Evolutionary conservation across 2,329 filamentous ascomycete species (phyloP), one percentile per base, ranked within the genome.

Genomic region (Trichophyton simii): DNA sequence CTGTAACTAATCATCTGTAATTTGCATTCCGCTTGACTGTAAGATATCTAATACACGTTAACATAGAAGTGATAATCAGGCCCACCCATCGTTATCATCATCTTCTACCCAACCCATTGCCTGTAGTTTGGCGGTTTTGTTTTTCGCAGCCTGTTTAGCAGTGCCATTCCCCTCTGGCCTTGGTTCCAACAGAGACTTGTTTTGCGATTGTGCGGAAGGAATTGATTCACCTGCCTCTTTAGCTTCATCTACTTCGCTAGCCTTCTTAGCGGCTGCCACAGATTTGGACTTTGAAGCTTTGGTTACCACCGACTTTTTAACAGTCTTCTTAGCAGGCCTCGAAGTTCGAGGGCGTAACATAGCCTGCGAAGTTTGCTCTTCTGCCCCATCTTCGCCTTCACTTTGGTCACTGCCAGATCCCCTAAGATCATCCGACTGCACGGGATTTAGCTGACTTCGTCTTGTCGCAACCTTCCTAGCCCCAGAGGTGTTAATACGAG

Each of bases 61-160:
- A 18, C 4, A 54, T 13, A n/a, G 11, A 28, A 18, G n/a, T 9
- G 18, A n/a, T 15, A 44, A n/a, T 18, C 18, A 41, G 9, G 20
- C 20, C 36, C 55, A 58, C 7, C 36, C 59, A 34, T 62, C 60
- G 31, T 64, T 60, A 41, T 68, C 65, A 25, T 62, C 63, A 22
- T 68, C 67, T 18, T 68, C 65, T 31, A 69, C 67, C 67, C 68
- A 71, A 52, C 67, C 66, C 61, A 71, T 65, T 15, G 70, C 68
- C 52, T 69, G 68, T 60, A 72, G 63, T 62, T 73, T 73, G 4
- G 72, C 71, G 60, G 64, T 65, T 55, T 68, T 63, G 60, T 73
- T 73, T 31, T 70, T 69, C 52, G 70, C 66, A 0, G 67, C 68
- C 46, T 66, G 63, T 3, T 55, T 55, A 55, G 52, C 15, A 20